Percentiles rank a stretch among this genome's conserved stretches.
These are phyloP conservation scores for Tylopilus rubrobrunneus DNA, from an alignment of 768 basidiomycete species.

Conservation along the genomic window DNA sequence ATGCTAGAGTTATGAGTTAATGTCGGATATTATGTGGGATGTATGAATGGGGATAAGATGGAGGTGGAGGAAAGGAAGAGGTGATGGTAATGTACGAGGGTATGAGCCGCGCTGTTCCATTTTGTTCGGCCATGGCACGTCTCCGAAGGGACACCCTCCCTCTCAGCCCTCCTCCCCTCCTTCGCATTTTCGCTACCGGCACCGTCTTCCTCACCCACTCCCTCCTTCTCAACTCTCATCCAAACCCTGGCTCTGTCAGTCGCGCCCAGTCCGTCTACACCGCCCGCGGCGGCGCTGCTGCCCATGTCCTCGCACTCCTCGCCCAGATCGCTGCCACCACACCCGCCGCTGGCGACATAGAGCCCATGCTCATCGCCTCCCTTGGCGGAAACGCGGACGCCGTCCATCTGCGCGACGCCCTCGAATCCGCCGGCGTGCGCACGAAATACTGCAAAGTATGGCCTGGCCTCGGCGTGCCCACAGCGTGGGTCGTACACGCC, in stretches of 20 bases:
- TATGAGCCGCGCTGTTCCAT: neutral
- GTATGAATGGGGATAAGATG: too few species aligned
- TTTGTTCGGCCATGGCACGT: conserved; percentile 21
- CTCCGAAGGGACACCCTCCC: conserved; percentile 21
- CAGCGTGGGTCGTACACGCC: conserved; percentile 77
- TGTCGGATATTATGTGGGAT: too few species aligned
- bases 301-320: conserved; percentile 63
- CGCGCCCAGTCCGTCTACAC: conserved; percentile 72
- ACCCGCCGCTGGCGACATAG: conserved; percentile 27
- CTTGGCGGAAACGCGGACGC: conserved; percentile 73
- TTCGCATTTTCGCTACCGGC: conserved; percentile 75
- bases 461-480: conserved; percentile 69
- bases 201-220: conserved; percentile 79
- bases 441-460: conserved; percentile 74
- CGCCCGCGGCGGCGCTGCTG: conserved; percentile 68
- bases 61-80: neutral
- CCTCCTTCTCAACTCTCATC: conserved; percentile 57
- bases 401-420: conserved; percentile 53
- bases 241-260: conserved; percentile 50
- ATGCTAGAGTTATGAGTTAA: too few species aligned
- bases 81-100: neutral
- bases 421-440: conserved; percentile 63
- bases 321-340: conserved; percentile 52
- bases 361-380: conserved; percentile 70
- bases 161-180: conserved; percentile 12